Evolutionary conservation across 768 basidiomycete genomes (phyloP).

Genomic region (Termitomyces sp.): DNA sequence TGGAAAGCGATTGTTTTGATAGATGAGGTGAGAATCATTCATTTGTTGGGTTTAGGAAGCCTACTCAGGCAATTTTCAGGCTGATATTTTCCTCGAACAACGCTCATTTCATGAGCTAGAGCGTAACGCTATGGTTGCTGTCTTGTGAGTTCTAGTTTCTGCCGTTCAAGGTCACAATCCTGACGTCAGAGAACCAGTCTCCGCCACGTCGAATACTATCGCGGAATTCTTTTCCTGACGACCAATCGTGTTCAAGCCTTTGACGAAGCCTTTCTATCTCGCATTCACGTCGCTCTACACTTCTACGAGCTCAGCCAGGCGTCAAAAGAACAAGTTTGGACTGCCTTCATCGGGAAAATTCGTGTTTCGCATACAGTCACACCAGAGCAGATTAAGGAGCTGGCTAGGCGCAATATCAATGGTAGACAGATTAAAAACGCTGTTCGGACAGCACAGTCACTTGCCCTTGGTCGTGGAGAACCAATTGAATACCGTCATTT

Average conservation of each 20-base stretch:
- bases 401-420: conserved; percentile 51
- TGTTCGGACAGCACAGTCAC: conserved; percentile 56
- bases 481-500: conserved; percentile 46
- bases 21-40: conserved; percentile 34
- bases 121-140: conserved; percentile 70
- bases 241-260: conserved; percentile 55
- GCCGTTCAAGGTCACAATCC: conserved; percentile 11
- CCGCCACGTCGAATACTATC: conserved; percentile 54
- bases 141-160: conserved; percentile 37
- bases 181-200: conserved; percentile 31
- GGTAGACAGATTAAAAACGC: conserved; percentile 71
- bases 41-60: neutral
- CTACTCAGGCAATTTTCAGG: conserved; percentile 23
- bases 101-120: conserved; percentile 59
- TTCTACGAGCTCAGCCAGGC: conserved; percentile 51
- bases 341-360: conserved; percentile 50
- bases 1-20: conserved; percentile 59
- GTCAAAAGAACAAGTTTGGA: conserved; percentile 58
- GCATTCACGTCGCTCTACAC: conserved; percentile 62
- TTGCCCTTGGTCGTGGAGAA: conserved; percentile 46
- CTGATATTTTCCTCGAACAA: conserved; percentile 71
- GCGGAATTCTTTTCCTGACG: conserved; percentile 52
- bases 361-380: conserved; percentile 31
- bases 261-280: conserved; percentile 65
- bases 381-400: conserved; percentile 34